Evolutionary conservation across 2,329 filamentous ascomycete genomes (phyloP).

Genomic region (Aureobasidium namibiae): DNA sequence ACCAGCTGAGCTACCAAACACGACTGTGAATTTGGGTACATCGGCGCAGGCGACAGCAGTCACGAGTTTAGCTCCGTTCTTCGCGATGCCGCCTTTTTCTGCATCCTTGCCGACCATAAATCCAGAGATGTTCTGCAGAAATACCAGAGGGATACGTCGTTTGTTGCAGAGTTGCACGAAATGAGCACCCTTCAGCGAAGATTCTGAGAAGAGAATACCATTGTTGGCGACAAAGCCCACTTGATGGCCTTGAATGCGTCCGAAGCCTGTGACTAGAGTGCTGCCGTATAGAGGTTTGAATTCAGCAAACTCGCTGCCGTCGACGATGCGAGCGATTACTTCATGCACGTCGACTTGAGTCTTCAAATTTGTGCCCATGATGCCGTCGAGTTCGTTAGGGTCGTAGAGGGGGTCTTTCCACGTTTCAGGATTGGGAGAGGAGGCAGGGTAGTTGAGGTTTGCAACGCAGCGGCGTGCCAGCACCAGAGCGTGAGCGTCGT

Average conservation of each 20-base stretch:
- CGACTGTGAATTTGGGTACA: conserved; percentile 93
- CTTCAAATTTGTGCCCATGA: conserved; percentile 83
- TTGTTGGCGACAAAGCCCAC: conserved; percentile 95
- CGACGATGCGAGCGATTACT: conserved; percentile 86
- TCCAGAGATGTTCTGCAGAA: conserved; percentile 92
- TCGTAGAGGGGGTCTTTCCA: conserved; percentile 75
- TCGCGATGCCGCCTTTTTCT: conserved; percentile 90
- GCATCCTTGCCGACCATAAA: conserved; percentile 97
- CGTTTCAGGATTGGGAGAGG: conserved; percentile 25
- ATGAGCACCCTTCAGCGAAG: conserved; percentile 86
- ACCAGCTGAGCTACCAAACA: conserved; percentile 87
- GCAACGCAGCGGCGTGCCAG: conserved; percentile 74
- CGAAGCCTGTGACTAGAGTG: conserved; percentile 88
- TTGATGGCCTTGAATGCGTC: conserved; percentile 76
- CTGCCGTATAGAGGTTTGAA: conserved; percentile 90
- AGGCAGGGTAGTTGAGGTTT: conserved; percentile 79
- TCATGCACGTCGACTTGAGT: conserved; percentile 80
- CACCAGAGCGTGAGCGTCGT: conserved; percentile 84
- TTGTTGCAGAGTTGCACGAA: conserved; percentile 94
- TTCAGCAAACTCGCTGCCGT: conserved; percentile 81
- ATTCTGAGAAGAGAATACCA: conserved; percentile 85
- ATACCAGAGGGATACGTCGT: conserved; percentile 80
- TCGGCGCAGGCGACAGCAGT: conserved; percentile 89
- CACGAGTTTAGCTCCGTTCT: conserved; percentile 95
- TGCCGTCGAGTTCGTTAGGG: conserved; percentile 71